These are phyloP conservation scores for Drechslera avenae DNA, from an alignment of 2,329 filamentous ascomycete species.

Conservation along the genomic window DNA sequence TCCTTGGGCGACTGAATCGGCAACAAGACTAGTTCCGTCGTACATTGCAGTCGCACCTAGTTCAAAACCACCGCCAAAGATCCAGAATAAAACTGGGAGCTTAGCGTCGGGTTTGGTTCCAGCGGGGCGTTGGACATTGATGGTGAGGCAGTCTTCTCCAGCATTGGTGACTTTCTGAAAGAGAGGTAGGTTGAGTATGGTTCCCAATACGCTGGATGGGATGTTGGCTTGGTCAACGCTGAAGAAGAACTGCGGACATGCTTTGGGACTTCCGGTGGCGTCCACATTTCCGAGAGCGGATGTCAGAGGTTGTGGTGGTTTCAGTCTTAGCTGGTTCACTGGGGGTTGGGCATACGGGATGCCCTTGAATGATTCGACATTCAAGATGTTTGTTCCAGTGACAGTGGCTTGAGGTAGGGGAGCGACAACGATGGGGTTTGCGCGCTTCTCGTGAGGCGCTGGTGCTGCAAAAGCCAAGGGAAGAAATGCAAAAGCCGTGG, in stretches of 20 bases:
- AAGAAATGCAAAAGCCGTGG: conserved; percentile 27
- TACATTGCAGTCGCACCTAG: conserved; percentile 48
- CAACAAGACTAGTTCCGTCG: conserved; percentile 49
- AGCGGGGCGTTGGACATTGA: conserved; percentile 51
- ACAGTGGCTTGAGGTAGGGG: conserved; percentile 60
- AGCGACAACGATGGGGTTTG: conserved; percentile 60
- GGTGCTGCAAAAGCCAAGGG: conserved; percentile 41
- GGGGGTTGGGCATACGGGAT: conserved; percentile 78
- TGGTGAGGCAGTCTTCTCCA: conserved; percentile 52
- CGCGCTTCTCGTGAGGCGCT: conserved; percentile 52
- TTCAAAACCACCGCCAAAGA: conserved; percentile 53
- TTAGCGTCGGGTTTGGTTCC: conserved; percentile 45
- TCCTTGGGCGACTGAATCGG: conserved; percentile 52
- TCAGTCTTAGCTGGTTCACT: conserved; percentile 68
- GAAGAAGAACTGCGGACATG: conserved; percentile 75
- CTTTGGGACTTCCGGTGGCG: conserved; percentile 62
- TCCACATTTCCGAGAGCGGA: conserved; percentile 64
- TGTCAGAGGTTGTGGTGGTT: conserved; percentile 67
- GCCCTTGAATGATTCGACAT: conserved; percentile 71
- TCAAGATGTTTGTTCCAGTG: conserved; percentile 52
- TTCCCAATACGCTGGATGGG: conserved; percentile 46
- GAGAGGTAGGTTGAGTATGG: conserved; percentile 48
- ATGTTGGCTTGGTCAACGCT: conserved; percentile 52
- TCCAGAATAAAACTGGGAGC: conserved; percentile 57
- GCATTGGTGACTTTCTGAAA: conserved; percentile 45